These are phyloP conservation scores for Nemania bipapillata DNA, from an alignment of 2,329 filamentous ascomycete species.

Conservation along the genomic window DNA sequence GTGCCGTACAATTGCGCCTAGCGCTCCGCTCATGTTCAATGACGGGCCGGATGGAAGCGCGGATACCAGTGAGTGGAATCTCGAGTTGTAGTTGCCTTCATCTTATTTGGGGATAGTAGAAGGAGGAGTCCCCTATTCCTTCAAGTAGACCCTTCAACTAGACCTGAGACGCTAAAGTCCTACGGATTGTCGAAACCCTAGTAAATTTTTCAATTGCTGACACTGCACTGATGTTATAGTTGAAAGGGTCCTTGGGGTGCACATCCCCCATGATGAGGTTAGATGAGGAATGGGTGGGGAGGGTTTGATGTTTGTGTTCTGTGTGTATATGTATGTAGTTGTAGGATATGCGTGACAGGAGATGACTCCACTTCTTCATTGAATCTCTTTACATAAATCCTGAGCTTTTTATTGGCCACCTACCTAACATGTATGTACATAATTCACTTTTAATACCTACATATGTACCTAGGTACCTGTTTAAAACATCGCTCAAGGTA, in stretches of 20 bases:
- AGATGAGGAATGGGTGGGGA: no score
- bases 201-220: not conserved
- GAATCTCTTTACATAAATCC: no score
- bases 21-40: conserved; percentile 36
- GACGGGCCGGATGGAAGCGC: conserved; percentile 30
- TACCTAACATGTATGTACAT: no score
- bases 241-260: conserved; percentile 28
- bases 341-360: no score
- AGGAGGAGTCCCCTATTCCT: not conserved
- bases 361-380: not conserved
- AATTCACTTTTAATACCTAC: no score
- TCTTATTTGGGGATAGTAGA: not conserved
- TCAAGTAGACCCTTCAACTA: not conserved
- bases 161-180: not conserved
- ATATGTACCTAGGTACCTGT: no score
- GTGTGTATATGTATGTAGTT: not conserved
- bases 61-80: conserved; percentile 28
- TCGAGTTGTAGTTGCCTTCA: not conserved
- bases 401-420: no score
- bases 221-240: conserved; percentile 24
- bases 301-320: no score
- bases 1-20: conserved; percentile 21
- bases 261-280: conserved; percentile 25
- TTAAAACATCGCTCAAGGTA: no score
- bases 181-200: not conserved